Base-by-base conservation (phyloP, 306 rosid species). In the Acacia crassicarpa region DNA sequence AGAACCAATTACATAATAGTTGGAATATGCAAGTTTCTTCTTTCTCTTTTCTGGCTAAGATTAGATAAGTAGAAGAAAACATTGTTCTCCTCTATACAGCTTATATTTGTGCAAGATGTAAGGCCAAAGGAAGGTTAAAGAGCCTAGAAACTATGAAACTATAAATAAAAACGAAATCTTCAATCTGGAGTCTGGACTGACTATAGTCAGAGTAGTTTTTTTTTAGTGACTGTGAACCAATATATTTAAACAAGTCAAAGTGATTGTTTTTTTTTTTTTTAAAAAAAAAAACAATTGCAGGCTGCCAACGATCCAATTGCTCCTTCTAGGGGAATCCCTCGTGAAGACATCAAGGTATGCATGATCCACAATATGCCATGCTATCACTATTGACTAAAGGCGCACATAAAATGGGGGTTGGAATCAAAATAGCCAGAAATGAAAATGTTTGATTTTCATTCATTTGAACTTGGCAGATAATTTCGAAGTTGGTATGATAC, bases 261-360 rank as follows among this genome's bases (percentile, higher is more conserved):
- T 70, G 27, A 59, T 25, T 44, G 59, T 66, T 82, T 87, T n/a
- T 20, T 0, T 32, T 32, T 27, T 30, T 30, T 30, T 30, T 30
- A 30, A 30, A 0, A 35, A 35, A 38, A 5, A 53, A 51, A 51
- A 51, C 1, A 16, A 43, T 70, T 43, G 14, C 25, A 93, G 99
- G 99, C 98, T 22, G 97, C 85, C 83, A 92, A 92, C 83, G 99
- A 95, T 84, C 98, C 99, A 4, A 91, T 95, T 83, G 99, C 99
- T 84, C 96, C 98, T 10, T 32, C 81, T 45, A 85, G 93, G 89
- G 99, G 91, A 80, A 90, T 95, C 79, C 98, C 99, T 73, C 94
- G 92, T 53, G 92, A 89, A 75, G 97, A 92, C 88, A 95, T 95
- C 81, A 72, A 93, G 98, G 99, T 95, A 83, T 80, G 79, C 27